phyloP scores from a whole-genome alignment of 371 early-diverging fungal species.

The Syncephalastrum monosporum region DNA sequence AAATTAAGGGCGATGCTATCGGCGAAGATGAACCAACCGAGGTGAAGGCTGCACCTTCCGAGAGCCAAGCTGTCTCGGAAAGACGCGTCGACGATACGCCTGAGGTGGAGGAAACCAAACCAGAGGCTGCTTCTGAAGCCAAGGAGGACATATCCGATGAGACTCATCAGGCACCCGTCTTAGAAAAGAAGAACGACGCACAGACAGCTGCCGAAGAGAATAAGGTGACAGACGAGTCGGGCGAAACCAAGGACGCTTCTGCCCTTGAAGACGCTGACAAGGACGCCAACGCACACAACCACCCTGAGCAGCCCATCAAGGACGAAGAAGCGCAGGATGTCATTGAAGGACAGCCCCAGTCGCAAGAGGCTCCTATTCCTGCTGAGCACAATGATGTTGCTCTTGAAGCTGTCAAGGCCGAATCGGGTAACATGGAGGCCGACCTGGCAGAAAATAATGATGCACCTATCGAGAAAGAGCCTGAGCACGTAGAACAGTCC shows the following conservation, averaged over 20 bases:
- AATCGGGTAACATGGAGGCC: too few relatives aligned
- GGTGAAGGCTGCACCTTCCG: constrained; percentile 2
- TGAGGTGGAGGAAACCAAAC: neutral
- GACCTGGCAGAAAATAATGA: too few relatives aligned
- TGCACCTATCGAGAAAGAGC: too few relatives aligned
- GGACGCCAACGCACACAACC: neutral
- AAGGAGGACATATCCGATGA: neutral
- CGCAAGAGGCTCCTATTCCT: too few relatives aligned
- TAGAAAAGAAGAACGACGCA: neutral
- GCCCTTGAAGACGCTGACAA: neutral
- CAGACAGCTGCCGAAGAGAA: neutral
- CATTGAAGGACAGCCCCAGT: neutral
- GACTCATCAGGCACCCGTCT: neutral
- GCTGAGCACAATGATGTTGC: too few relatives aligned
- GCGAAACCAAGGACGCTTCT: neutral
- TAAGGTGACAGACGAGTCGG: neutral
- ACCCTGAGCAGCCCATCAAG: neutral
- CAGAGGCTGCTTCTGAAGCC: neutral
- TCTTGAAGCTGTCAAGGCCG: too few relatives aligned
- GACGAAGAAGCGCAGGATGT: neutral
- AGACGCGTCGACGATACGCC: neutral
- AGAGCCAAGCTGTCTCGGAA: neutral
- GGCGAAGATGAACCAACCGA: neutral
- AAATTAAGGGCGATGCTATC: neutral
- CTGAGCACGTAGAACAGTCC: too few relatives aligned